phyloP scores from a whole-genome alignment of 2,329 filamentous ascomycete species.

The Phialemoniopsis sp. region DNA sequence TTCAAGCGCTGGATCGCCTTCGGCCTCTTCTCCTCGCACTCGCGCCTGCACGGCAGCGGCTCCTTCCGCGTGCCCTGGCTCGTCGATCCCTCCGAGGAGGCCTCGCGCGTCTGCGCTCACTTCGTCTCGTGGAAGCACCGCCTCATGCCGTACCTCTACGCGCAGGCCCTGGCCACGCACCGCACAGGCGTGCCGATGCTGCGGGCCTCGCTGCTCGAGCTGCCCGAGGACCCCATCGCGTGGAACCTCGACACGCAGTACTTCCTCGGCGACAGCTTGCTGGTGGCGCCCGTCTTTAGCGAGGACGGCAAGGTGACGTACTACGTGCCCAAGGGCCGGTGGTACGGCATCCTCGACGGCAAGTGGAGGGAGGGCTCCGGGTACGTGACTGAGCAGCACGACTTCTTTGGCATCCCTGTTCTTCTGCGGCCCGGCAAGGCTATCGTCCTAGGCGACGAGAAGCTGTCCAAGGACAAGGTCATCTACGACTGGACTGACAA shows the following conservation, averaged over 20 bases:
- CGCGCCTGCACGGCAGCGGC: slow-evolving; percentile 61
- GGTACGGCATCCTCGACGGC: slow-evolving; percentile 2
- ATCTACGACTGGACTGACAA: slow-evolving; percentile 3
- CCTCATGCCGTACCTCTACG: too few relatives aligned
- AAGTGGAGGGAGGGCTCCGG: slow-evolving; percentile 1
- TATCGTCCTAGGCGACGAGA: slow-evolving; percentile 1
- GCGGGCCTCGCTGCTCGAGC: too few relatives aligned
- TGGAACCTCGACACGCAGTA: too few relatives aligned
- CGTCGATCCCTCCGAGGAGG: slow-evolving; percentile 37
- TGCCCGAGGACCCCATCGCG: too few relatives aligned
- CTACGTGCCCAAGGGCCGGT: too few relatives aligned
- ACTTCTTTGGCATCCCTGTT: slow-evolving; percentile 1
- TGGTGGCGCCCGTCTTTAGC: too few relatives aligned
- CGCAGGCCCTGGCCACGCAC: too few relatives aligned
- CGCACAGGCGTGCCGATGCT: too few relatives aligned
- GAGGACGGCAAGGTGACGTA: too few relatives aligned
- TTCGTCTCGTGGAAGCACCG: too few relatives aligned
- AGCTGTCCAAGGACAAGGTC: slow-evolving; percentile 3
- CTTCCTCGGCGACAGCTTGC: too few relatives aligned
- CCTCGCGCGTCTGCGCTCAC: too few relatives aligned
- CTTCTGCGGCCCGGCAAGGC: slow-evolving; percentile 2
- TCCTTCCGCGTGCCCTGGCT: slow-evolving; percentile 69
- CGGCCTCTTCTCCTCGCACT: slow-evolving; percentile 63
- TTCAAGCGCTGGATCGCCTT: slow-evolving; percentile 74
- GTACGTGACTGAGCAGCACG: slow-evolving; percentile 3